Evolutionary conservation across 2,329 filamentous ascomycete species (phyloP).

Genomic region (Volutella citrinella): DNA sequence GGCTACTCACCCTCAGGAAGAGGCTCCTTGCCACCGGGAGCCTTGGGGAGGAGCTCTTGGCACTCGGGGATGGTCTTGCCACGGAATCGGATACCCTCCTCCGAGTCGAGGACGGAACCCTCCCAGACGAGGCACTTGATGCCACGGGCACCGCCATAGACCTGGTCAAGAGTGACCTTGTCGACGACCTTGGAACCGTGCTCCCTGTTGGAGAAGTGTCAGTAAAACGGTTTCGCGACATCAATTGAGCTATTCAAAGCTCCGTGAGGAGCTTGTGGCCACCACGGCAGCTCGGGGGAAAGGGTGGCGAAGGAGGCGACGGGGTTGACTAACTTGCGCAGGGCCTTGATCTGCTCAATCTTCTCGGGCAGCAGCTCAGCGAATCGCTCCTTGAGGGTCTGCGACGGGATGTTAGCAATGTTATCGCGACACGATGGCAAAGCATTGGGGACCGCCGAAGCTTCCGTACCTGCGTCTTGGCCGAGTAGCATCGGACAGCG

Average conservation of each 20-base stretch:
- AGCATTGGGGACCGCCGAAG: constrained; percentile 8
- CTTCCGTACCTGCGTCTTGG: constrained; percentile 76
- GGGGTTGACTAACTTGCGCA: constrained; percentile 73
- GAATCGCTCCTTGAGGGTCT: constrained; percentile 98
- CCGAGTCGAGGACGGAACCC: constrained; percentile 93
- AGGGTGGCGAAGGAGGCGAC: constrained; percentile 7
- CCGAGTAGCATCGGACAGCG: constrained; percentile 85
- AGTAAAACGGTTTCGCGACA: too few relatives aligned
- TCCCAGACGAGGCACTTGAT: constrained; percentile 99
- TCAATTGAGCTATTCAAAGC: too few relatives aligned
- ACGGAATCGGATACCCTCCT: constrained; percentile 99
- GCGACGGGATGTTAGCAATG: constrained; percentile 7
- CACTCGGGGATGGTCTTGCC: constrained; percentile 99
- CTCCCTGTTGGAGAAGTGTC: constrained; percentile 65
- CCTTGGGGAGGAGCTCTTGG: constrained; percentile 96
- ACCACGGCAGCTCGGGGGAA: not conserved
- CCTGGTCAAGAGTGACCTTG: constrained; percentile 98
- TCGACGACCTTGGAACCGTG: constrained; percentile 93
- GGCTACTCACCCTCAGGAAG: constrained; percentile 75
- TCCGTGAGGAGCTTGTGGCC: too few relatives aligned
- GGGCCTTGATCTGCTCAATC: constrained; percentile 98
- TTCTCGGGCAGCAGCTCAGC: constrained; percentile 93
- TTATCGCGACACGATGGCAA: constrained; percentile 9
- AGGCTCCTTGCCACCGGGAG: constrained; percentile 92
- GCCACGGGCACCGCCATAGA: constrained; percentile 97